These are phyloP conservation scores for Cyberlindnera xylosilytica DNA, from an alignment of 805 yeast species.

Conservation along the genomic window DNA sequence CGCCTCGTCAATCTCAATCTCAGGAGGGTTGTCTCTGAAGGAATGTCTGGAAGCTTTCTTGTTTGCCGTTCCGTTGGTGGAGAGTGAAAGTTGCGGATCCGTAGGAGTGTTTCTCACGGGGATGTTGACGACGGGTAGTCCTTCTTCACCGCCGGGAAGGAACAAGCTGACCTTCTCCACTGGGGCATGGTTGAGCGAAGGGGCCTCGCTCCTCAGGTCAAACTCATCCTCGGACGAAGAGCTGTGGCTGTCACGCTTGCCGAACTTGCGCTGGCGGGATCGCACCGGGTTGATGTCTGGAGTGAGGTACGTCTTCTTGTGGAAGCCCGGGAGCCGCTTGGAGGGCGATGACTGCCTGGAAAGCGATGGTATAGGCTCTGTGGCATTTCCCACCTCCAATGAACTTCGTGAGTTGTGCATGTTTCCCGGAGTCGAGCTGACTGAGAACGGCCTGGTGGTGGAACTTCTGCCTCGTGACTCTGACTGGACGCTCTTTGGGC, in stretches of 20 bases:
- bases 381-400: neutral
- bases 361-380: neutral
- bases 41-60: too few species aligned
- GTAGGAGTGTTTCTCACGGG: neutral
- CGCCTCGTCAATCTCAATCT: neutral
- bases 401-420: neutral
- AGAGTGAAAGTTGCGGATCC: neutral
- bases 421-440: neutral
- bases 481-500: neutral
- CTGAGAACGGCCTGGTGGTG: neutral
- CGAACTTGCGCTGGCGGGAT: slow-evolving; percentile 6
- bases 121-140: neutral
- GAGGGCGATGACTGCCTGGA: neutral
- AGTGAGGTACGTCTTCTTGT: slow-evolving; percentile 8
- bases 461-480: neutral
- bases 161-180: neutral
- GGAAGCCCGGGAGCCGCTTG: neutral
- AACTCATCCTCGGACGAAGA: neutral
- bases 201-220: neutral
- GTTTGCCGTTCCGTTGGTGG: neutral
- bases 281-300: slow-evolving; percentile 13
- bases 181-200: neutral
- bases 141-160: neutral
- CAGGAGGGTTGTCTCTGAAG: too few species aligned
- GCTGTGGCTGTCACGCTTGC: slow-evolving; percentile 3